A percentile compares a stretch with the other conserved stretches of the same genome.
Evolutionary conservation across 345 rosid species (phyloP).

Genomic region (Pugionium cornutum): DNA sequence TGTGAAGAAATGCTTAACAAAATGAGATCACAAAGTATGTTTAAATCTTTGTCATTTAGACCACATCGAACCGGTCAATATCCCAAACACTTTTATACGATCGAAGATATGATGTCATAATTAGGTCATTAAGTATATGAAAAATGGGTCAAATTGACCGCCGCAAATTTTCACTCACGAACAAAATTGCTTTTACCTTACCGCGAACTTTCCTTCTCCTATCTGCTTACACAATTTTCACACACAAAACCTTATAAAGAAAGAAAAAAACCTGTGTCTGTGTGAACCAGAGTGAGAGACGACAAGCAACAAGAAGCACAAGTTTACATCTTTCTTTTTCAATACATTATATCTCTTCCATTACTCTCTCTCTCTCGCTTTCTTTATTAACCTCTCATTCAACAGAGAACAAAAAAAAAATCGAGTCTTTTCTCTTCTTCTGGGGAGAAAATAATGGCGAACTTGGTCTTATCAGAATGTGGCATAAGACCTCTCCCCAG

Average conservation of each 20-base stretch:
- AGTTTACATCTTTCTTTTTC: constrained; percentile 24
- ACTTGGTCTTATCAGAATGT: constrained; percentile 69
- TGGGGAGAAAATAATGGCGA: constrained; percentile 62
- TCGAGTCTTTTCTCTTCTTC: constrained; percentile 18
- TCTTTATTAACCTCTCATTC: constrained; percentile 27
- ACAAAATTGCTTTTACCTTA: background rate
- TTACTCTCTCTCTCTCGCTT: background rate
- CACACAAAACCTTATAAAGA: constrained; percentile 11
- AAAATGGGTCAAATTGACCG: constrained; percentile 24
- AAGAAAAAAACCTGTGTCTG: background rate
- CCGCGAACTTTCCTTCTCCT: background rate
- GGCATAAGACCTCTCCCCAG: constrained; percentile 70
- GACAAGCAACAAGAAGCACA: constrained; percentile 37
- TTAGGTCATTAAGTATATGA: background rate
- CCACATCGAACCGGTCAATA: too few relatives aligned
- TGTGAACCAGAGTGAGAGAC: constrained; percentile 16
- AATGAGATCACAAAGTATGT: too few relatives aligned
- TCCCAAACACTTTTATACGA: too few relatives aligned
- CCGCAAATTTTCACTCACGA: constrained; percentile 12
- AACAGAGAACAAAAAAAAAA: background rate
- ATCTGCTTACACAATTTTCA: constrained; percentile 12
- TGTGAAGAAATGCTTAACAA: too few relatives aligned
- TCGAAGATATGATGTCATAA: too few relatives aligned
- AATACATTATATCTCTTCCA: constrained; percentile 39
- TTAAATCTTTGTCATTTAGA: too few relatives aligned